Evolutionary conservation across 106 monocot genomes (phyloP).

Genomic region (Dendrobium chrysotoxum): DNA sequence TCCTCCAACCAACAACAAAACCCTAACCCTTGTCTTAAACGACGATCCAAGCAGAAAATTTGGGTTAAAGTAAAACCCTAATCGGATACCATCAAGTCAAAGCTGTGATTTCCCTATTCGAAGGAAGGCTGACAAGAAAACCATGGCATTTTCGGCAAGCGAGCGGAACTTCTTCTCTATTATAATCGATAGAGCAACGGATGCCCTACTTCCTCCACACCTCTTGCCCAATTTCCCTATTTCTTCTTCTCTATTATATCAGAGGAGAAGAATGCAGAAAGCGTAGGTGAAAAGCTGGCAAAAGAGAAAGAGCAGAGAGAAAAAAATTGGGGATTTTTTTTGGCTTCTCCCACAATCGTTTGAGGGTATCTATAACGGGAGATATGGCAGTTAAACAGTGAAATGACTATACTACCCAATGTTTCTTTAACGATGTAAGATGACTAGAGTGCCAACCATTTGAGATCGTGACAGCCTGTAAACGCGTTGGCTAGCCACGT

Average conservation of each 20-base stretch:
- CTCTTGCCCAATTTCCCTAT: no score
- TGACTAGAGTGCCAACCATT: no score
- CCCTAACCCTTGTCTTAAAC: background rate
- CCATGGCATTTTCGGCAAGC: background rate
- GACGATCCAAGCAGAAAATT: background rate
- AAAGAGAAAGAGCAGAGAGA: background rate
- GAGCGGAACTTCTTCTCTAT: background rate
- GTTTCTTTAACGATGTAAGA: no score
- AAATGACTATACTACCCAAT: no score
- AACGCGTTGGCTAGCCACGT: background rate
- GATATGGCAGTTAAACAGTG: background rate
- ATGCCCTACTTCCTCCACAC: background rate
- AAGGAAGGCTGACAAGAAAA: background rate
- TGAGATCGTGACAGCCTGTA: background rate
- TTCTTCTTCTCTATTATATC: no score
- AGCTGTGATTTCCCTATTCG: background rate
- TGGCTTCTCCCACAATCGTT: background rate
- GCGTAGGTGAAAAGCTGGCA: no score
- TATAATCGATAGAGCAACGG: background rate
- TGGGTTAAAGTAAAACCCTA: background rate
- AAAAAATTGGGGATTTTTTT: background rate
- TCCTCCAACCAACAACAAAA: constrained; percentile 7
- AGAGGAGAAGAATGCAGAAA: no score
- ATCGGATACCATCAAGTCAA: background rate
- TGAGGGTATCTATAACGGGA: background rate